These are phyloP conservation scores for Lithocarpus polystachyus DNA, from an alignment of 306 rosid genomes.

Conservation along the genomic window DNA sequence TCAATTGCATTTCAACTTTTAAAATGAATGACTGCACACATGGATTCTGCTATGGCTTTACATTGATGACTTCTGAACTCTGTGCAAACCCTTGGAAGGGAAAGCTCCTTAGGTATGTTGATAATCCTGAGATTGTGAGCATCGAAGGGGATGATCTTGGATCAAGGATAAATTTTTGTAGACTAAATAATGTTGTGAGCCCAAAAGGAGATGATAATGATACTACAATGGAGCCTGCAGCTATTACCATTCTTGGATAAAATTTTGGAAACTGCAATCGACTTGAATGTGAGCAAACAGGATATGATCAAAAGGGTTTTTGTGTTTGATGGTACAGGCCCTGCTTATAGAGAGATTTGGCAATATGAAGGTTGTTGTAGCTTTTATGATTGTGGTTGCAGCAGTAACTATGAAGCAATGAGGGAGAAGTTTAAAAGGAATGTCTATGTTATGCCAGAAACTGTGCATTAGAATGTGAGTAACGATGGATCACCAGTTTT, in stretches of 20 bases:
- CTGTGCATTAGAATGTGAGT: neutral
- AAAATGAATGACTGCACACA: no score
- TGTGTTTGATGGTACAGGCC: neutral
- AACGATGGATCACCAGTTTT: no score
- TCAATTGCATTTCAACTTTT: no score
- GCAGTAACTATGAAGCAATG: neutral
- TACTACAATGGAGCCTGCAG: no score
- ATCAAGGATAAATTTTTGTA: no score
- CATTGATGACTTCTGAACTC: no score
- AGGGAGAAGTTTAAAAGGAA: neutral
- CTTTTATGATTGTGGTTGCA: neutral
- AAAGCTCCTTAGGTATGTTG: no score
- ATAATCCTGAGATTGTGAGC: no score
- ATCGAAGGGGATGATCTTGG: no score
- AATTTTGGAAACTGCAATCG: neutral
- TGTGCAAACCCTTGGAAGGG: neutral
- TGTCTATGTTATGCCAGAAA: neutral
- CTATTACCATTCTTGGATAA: neutral
- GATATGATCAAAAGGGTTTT: neutral
- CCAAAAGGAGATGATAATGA: neutral
- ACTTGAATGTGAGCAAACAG: neutral
- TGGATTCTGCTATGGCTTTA: no score
- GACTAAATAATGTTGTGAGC: neutral
- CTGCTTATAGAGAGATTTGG: no score
- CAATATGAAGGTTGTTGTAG: neutral